Evolutionary conservation across 129 eudicot species (phyloP).

Genomic region (Lactuca sativa): DNA sequence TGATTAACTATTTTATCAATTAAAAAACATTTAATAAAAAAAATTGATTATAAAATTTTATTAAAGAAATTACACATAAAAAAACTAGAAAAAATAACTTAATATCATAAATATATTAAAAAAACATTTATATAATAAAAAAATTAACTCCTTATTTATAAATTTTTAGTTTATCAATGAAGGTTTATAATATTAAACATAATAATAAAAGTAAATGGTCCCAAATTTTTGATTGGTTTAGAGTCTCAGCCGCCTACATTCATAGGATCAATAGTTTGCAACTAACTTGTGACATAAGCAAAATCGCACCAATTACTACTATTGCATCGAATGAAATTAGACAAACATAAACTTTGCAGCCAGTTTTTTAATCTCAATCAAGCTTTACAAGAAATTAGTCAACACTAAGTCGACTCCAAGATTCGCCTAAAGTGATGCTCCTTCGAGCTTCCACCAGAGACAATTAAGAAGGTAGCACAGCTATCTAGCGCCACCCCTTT

Average conservation of each 20-base stretch:
- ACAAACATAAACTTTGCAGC: slow-evolving; percentile 5
- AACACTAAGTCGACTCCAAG: slow-evolving; percentile 16
- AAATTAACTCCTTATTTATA: too few relatives aligned
- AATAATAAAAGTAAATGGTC: too few relatives aligned
- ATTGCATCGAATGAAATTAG: slow-evolving; percentile 6
- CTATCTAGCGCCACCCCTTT: slow-evolving; percentile 29
- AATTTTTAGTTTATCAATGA: too few relatives aligned
- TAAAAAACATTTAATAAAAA: too few relatives aligned
- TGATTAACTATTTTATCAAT: too few relatives aligned
- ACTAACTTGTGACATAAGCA: background rate
- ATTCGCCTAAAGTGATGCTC: background rate
- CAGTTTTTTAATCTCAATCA: background rate
- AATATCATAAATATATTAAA: too few relatives aligned
- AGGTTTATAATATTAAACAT: too few relatives aligned
- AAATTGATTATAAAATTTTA: too few relatives aligned
- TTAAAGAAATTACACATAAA: too few relatives aligned
- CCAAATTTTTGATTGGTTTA: too few relatives aligned
- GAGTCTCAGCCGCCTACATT: background rate
- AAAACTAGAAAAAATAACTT: too few relatives aligned
- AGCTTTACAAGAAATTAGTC: slow-evolving; percentile 9
- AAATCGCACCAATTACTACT: background rate
- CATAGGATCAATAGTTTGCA: background rate
- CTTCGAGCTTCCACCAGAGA: background rate
- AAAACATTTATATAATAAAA: too few relatives aligned
- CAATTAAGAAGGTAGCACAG: background rate